Base-by-base conservation (phyloP, 495 filamentous ascomycete genomes). In the Cryomyces antarcticus region DNA sequence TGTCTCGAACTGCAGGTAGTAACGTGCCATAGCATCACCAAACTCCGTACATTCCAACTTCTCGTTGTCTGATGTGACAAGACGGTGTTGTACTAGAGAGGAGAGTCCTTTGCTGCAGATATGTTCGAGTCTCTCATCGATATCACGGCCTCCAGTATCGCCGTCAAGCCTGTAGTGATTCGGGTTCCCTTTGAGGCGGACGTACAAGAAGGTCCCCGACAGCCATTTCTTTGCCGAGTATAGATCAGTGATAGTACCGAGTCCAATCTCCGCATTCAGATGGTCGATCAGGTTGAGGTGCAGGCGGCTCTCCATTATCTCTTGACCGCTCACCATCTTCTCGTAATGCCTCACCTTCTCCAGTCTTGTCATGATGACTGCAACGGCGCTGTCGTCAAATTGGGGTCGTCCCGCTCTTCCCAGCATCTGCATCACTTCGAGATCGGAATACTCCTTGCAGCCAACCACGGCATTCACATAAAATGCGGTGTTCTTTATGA, bases 401-500 rank as follows among this genome's bases (percentile, higher is more conserved):
- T 97, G 89, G 3, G 89, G 89, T 4, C 89, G 69, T 0, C 89
- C 89, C 31, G 89, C 88, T 40, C 89, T 77, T 24, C 89, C 89
- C 29, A 96, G 70, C 89, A 97, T 97, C 55, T 97, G 89, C 83
- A 93, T 95, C 46, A 97, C 72, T 50, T 97, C 89, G 12, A 97
- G 63, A 55, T 95, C 87, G 0, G 82, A 75, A 49, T 89, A 93
- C 55, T 97, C 86, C 41, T 77, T 70, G 13, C 71, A 56, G 17
- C 17, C 17, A 24, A 24, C 17, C 44, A 70, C 59, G 24, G n/a
- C 28, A 44, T 65, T 69, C 35, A 72, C 67, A 59, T 75, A 97
- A 4, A 71, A 66, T 17, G 80, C 71, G 0, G 88, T 95, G 29
- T 85, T 85, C 57, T 96, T 97, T 42, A 97, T 76, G 6, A 97